Evolutionary conservation across 139 green algal genomes (phyloP).

Genomic region (Nannochloris sp.): DNA sequence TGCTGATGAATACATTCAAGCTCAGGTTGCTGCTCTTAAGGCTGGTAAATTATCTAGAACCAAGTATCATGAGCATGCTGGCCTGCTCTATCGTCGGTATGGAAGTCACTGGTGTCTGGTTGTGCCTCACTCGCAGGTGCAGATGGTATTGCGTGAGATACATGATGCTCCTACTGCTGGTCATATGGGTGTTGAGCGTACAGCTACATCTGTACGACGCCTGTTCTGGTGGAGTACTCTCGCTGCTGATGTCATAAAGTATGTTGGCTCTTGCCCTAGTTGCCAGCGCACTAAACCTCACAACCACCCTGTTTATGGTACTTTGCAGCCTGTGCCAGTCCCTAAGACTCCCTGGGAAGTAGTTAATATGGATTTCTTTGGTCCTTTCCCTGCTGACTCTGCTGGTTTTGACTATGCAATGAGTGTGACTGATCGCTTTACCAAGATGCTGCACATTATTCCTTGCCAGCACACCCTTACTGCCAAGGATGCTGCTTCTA

Average conservation of each 20-base stretch:
- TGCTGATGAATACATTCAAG: no score
- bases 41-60: no score
- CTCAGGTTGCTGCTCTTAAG: no score
- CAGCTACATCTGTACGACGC: not conserved
- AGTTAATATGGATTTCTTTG: slow-evolving; percentile 24
- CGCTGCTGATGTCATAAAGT: not conserved
- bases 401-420: no score
- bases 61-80: no score
- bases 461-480: slow-evolving; percentile 23
- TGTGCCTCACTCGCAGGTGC: no score
- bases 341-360: slow-evolving; percentile 12
- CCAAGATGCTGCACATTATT: slow-evolving; percentile 41
- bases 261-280: slow-evolving; percentile 10
- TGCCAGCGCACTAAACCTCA: slow-evolving; percentile 30
- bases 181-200: slow-evolving; percentile 3
- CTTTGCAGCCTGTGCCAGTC: slow-evolving; percentile 19
- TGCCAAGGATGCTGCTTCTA: slow-evolving; percentile 16
- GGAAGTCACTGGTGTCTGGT: no score
- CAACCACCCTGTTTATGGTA: not conserved
- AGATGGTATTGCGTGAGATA: not conserved
- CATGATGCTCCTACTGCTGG: not conserved
- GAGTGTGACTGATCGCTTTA: no score
- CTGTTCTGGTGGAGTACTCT: not conserved
- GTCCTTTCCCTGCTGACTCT: slow-evolving; percentile 7
- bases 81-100: no score